Conservation (phyloP, 192 early-diverging fungal species). For the Backusella morwellensis region DNA sequence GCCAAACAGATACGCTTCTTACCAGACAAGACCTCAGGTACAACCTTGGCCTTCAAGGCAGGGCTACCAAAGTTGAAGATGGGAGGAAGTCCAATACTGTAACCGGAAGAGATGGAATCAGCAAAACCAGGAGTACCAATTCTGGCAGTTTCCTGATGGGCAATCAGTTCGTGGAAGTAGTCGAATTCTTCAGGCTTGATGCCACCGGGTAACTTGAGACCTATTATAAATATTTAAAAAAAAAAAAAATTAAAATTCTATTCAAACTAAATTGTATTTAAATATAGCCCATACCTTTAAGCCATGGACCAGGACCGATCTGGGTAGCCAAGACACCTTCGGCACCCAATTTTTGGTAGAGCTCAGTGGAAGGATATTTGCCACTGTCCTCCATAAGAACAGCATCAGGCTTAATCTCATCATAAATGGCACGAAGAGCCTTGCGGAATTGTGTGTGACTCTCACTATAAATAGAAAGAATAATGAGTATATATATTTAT, state of each 20-base stretch:
- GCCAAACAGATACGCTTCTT: slow-evolving; percentile 80
- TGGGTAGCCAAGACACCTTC: slow-evolving; percentile 68
- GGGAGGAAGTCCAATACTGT: slow-evolving; percentile 79
- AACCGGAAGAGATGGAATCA: slow-evolving; percentile 70
- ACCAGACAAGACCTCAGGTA: slow-evolving; percentile 63
- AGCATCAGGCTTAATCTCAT: slow-evolving; percentile 69
- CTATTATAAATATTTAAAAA: no score
- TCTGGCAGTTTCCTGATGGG: slow-evolving; percentile 74
- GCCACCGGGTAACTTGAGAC: slow-evolving; percentile 45
- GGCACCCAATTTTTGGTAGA: slow-evolving; percentile 68
- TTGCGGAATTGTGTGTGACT: slow-evolving; percentile 63
- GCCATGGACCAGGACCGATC: slow-evolving; percentile 55
- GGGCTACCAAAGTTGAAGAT: slow-evolving; percentile 72
- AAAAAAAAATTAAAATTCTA: no score
- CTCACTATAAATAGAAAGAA: slow-evolving; percentile 52
- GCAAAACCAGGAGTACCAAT: slow-evolving; percentile 66
- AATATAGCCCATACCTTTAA: slow-evolving; percentile 12
- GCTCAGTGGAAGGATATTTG: slow-evolving; percentile 57
- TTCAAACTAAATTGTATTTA: no score
- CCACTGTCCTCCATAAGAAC: slow-evolving; percentile 74
- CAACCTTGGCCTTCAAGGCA: slow-evolving; percentile 64
- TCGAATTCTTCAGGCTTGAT: slow-evolving; percentile 67
- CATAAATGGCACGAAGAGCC: slow-evolving; percentile 64
- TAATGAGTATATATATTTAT: background rate
- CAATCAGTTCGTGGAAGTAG: slow-evolving; percentile 66